Conservation (phyloP, 306 rosid genomes). For the Dryas octopetala region DNA sequence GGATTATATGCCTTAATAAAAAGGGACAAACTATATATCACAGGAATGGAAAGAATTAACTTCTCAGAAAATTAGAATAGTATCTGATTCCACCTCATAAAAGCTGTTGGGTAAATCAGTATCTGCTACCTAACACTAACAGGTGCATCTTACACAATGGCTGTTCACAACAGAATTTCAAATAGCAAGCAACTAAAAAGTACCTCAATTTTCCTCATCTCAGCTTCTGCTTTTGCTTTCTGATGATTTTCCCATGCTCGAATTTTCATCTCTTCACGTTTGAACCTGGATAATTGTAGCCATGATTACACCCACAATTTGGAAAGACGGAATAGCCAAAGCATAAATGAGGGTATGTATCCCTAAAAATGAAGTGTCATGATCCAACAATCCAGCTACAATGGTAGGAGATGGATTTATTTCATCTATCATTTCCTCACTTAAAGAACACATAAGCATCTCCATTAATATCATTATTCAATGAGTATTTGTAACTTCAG, state of each 20-base stretch:
- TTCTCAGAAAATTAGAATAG: no score
- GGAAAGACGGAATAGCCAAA: slow-evolving; percentile 11
- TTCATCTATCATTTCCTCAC: slow-evolving; percentile 1
- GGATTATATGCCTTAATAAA: neutral
- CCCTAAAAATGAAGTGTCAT: neutral
- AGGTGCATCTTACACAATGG: slow-evolving; percentile 1
- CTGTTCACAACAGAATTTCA: slow-evolving; percentile 4
- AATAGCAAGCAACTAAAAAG: slow-evolving; percentile 8
- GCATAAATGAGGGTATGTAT: slow-evolving; percentile 3
- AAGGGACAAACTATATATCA: neutral
- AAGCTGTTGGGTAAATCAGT: neutral
- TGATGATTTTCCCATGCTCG: slow-evolving; percentile 97
- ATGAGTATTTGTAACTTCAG: neutral
- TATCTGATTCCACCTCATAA: neutral
- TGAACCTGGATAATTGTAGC: slow-evolving; percentile 61
- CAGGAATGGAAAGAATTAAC: neutral
- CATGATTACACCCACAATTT: slow-evolving; percentile 31
- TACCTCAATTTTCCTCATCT: slow-evolving; percentile 94
- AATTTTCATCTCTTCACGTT: slow-evolving; percentile 92
- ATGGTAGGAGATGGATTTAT: neutral
- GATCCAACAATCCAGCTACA: neutral
- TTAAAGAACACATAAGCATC: neutral
- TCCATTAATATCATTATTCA: no score
- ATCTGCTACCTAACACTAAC: neutral
- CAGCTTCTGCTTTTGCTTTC: slow-evolving; percentile 95